Conservation (phyloP, 768 basidiomycete genomes). For the Mycena vitilis region DNA sequence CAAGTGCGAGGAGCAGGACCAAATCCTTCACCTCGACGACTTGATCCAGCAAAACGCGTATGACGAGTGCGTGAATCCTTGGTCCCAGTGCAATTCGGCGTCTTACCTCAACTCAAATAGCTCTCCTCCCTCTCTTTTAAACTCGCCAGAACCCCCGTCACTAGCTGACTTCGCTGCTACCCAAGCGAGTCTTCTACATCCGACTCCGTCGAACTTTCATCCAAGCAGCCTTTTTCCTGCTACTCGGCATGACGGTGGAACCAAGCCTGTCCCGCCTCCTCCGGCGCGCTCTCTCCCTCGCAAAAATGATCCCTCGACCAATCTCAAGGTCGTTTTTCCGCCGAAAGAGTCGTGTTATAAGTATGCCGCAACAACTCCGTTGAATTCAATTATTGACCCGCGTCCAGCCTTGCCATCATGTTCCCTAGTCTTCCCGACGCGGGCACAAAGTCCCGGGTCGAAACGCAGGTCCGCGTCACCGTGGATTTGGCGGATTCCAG, state of each 20-base stretch:
- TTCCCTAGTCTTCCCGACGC: slow-evolving; percentile 85
- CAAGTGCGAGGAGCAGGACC: slow-evolving; percentile 60
- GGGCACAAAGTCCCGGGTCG: slow-evolving; percentile 93
- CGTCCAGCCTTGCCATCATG: slow-evolving; percentile 77
- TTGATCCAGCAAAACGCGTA: slow-evolving; percentile 80
- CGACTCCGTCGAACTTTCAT: slow-evolving; percentile 43
- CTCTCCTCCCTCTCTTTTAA: slow-evolving; percentile 49
- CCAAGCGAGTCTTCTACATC: slow-evolving; percentile 37
- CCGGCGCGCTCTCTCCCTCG: slow-evolving; percentile 59
- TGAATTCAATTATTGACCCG: slow-evolving; percentile 14
- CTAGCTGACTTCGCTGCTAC: slow-evolving; percentile 44
- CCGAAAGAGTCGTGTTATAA: slow-evolving; percentile 82
- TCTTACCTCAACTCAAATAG: slow-evolving; percentile 40
- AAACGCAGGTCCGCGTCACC: slow-evolving; percentile 91
- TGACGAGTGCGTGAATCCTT: slow-evolving; percentile 67
- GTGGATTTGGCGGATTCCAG: slow-evolving; percentile 81
- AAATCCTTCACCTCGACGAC: slow-evolving; percentile 78
- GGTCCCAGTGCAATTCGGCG: slow-evolving; percentile 27
- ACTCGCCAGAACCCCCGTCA: slow-evolving; percentile 47
- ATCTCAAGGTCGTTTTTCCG: slow-evolving; percentile 75
- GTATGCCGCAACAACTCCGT: slow-evolving; percentile 48
- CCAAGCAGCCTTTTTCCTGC: slow-evolving; percentile 47
- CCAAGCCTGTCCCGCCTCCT: slow-evolving; percentile 77
- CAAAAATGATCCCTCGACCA: slow-evolving; percentile 62
- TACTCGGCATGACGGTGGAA: slow-evolving; percentile 55